Percentiles rank a stretch among this genome's conserved stretches.
Evolutionary conservation across 768 basidiomycete species (phyloP).

Genomic region (Guyanaporus albipodus): DNA sequence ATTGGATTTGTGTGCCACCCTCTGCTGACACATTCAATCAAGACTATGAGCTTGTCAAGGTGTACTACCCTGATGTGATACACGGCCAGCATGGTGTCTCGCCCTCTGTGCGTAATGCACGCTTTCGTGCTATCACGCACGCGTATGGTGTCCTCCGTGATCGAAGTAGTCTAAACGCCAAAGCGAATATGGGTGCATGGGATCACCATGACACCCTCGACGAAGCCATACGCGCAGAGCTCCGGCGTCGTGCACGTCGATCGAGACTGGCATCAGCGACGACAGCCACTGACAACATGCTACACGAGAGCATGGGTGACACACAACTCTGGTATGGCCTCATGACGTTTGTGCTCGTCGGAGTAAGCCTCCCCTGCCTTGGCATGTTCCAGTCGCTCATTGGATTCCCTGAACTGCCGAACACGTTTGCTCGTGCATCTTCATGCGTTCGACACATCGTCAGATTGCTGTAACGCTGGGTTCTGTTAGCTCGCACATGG

Average conservation of each 20-base stretch:
- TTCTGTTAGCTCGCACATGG: slow-evolving; percentile 21
- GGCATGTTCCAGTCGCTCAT: neutral
- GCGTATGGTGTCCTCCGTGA: slow-evolving; percentile 51
- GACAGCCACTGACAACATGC: neutral
- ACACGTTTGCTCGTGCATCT: neutral
- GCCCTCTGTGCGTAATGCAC: slow-evolving; percentile 45
- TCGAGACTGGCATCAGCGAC: slow-evolving; percentile 26
- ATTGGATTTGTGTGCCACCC: too few relatives aligned
- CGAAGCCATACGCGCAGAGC: slow-evolving; percentile 48
- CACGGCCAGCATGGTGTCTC: slow-evolving; percentile 37
- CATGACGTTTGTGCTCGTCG: slow-evolving; percentile 8
- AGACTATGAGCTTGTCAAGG: slow-evolving; percentile 71
- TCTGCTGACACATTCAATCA: too few relatives aligned
- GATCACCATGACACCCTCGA: slow-evolving; percentile 11
- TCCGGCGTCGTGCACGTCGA: slow-evolving; percentile 42
- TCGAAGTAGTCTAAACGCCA: neutral
- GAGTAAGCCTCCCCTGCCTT: slow-evolving; percentile 8
- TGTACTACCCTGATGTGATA: slow-evolving; percentile 68
- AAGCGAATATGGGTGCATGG: neutral
- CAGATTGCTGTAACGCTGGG: slow-evolving; percentile 10
- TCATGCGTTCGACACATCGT: neutral
- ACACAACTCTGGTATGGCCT: slow-evolving; percentile 11
- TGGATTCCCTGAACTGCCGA: too few relatives aligned
- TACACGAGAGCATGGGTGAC: neutral
- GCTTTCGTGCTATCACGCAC: slow-evolving; percentile 60